Percentiles rank a stretch among this genome's conserved stretches.
Evolutionary conservation across 2,329 filamentous ascomycete species (phyloP).

Genomic region (Juglanconis juglandina): DNA sequence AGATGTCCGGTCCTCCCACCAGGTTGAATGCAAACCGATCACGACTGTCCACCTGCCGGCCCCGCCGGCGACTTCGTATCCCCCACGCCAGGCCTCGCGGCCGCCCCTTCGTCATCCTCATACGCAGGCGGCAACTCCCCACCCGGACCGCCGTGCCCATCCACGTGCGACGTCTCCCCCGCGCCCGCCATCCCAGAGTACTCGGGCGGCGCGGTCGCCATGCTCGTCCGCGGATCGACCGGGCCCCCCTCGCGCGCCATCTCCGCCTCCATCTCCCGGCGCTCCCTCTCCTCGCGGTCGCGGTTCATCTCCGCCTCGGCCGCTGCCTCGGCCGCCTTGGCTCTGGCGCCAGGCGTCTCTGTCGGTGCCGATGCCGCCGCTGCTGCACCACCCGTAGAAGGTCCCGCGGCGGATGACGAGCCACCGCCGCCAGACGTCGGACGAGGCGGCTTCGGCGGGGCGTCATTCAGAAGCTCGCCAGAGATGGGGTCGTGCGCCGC

Average conservation of each 20-base stretch:
- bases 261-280: slow-evolving; percentile 6
- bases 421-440: slow-evolving; percentile 2
- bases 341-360: slow-evolving; percentile 13
- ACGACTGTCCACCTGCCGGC: slow-evolving; percentile 1
- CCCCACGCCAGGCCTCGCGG: slow-evolving; percentile 16
- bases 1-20: not conserved
- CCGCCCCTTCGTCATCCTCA: slow-evolving; percentile 21
- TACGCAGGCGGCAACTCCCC: slow-evolving; percentile 29
- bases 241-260: not conserved
- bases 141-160: not conserved
- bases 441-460: slow-evolving; percentile 7
- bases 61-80: slow-evolving; percentile 23
- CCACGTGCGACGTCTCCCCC: not conserved
- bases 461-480: not conserved
- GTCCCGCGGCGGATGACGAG: not conserved
- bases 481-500: slow-evolving; percentile 14
- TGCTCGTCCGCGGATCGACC: slow-evolving; percentile 8
- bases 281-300: slow-evolving; percentile 12
- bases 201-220: slow-evolving; percentile 22
- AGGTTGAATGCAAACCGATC: not conserved
- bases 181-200: slow-evolving; percentile 22
- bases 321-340: slow-evolving; percentile 25
- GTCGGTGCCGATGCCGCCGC: slow-evolving; percentile 5
- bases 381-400: not conserved
- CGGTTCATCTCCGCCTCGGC: slow-evolving; percentile 18